Evolutionary conservation across 2,329 filamentous ascomycete species (phyloP).

Genomic region (Aspergillus proliferans): DNA sequence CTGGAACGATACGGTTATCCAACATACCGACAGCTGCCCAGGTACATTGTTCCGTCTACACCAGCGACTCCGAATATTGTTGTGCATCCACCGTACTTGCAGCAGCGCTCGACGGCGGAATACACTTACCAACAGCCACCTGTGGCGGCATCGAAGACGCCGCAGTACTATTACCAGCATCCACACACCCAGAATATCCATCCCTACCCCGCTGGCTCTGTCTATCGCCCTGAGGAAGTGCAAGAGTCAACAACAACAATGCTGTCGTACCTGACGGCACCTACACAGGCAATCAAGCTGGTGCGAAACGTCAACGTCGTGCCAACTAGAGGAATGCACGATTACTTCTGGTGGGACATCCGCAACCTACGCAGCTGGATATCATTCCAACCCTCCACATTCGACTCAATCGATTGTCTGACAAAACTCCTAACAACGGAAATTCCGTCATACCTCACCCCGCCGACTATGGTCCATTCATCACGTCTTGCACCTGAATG

Average conservation of each 20-base stretch:
- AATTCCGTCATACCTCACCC: slow-evolving; percentile 43
- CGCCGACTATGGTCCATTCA: slow-evolving; percentile 22
- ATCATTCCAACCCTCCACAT: slow-evolving; percentile 66
- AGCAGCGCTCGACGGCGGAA: slow-evolving; percentile 41
- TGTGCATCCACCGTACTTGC: slow-evolving; percentile 32
- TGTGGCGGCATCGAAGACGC: slow-evolving; percentile 21
- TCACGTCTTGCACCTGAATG: slow-evolving; percentile 67
- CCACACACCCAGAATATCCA: slow-evolving; percentile 4
- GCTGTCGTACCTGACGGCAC: slow-evolving; percentile 66
- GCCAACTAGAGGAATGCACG: slow-evolving; percentile 59
- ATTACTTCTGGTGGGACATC: slow-evolving; percentile 94
- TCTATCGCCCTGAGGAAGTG: slow-evolving; percentile 21
- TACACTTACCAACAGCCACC: slow-evolving; percentile 15
- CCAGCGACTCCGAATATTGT: slow-evolving; percentile 35
- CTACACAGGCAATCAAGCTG: slow-evolving; percentile 76
- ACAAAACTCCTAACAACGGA: slow-evolving; percentile 65
- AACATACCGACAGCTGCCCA: slow-evolving; percentile 72
- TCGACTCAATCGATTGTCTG: slow-evolving; percentile 67
- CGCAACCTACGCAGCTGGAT: slow-evolving; percentile 80
- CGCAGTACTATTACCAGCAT: slow-evolving; percentile 24
- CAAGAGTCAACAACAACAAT: slow-evolving; percentile 56
- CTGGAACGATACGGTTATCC: slow-evolving; percentile 71
- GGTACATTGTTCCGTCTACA: slow-evolving; percentile 43
- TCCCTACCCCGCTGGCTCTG: slow-evolving; percentile 13
- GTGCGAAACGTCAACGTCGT: slow-evolving; percentile 71